A percentile compares a stretch with the other conserved stretches of the same genome.
Conservation (phyloP, 176 grass and related monocot genomes). For the Triticum timopheevii region DNA sequence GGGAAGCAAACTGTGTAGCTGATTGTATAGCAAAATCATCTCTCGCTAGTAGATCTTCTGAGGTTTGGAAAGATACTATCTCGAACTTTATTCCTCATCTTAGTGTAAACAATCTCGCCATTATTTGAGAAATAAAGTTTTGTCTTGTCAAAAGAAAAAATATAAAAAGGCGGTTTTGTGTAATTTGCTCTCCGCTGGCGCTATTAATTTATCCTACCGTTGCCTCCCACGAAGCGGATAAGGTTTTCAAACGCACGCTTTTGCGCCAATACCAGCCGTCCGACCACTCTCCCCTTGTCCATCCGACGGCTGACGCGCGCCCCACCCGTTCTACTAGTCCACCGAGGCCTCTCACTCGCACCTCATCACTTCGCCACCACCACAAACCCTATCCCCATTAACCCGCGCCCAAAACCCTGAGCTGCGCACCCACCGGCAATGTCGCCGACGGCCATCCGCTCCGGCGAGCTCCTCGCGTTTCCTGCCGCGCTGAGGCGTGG, state of each 20-base stretch:
- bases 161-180: too few species aligned
- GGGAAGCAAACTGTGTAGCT: too few species aligned
- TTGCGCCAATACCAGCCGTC: not conserved
- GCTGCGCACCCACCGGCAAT: conserved; percentile 21
- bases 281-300: not conserved
- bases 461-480: conserved; percentile 23
- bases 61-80: too few species aligned
- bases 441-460: conserved; percentile 45
- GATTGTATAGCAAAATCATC: too few species aligned
- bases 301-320: not conserved
- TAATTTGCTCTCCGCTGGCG: too few species aligned
- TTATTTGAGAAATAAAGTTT: too few species aligned
- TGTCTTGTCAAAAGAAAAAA: too few species aligned
- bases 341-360: not conserved
- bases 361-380: not conserved
- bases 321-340: not conserved
- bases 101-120: too few species aligned
- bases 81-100: too few species aligned
- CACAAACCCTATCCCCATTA: conserved; percentile 36
- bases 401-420: conserved; percentile 31
- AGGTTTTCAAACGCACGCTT: not conserved
- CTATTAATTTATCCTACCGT: conserved; percentile 1
- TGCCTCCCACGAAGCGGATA: conserved; percentile 18
- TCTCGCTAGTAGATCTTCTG: too few species aligned
- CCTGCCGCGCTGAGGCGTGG: not conserved